These are phyloP conservation scores for Chaetomium sp. DNA, from an alignment of 2,329 filamentous ascomycete genomes.

Conservation along the genomic window DNA sequence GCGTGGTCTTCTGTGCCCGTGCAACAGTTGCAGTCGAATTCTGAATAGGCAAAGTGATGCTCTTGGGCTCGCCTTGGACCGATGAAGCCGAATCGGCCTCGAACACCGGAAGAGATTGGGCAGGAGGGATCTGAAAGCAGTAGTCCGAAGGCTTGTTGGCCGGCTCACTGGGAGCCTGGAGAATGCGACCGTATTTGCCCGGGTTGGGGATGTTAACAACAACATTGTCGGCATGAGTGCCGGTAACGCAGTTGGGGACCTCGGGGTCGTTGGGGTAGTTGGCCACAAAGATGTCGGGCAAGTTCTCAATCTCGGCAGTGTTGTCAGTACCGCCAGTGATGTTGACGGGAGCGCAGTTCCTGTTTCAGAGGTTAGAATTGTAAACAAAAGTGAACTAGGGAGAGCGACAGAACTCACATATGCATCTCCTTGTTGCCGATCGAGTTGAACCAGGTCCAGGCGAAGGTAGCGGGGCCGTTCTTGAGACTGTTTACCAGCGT, in stretches of 20 bases:
- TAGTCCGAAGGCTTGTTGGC: conserved; percentile 11
- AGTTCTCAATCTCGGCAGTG: conserved; percentile 30
- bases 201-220: conserved; percentile 50
- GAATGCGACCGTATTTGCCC: conserved; percentile 31
- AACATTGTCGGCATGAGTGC: conserved; percentile 38
- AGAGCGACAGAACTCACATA: conserved; percentile 35
- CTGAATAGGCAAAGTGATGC: too few relatives aligned
- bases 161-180: conserved; percentile 4
- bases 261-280: conserved; percentile 36
- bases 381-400: not conserved
- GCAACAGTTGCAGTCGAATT: too few relatives aligned
- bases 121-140: conserved; percentile 13
- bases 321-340: conserved; percentile 32
- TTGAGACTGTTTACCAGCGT: conserved; percentile 8
- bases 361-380: not conserved
- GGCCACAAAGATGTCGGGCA: conserved; percentile 54
- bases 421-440: conserved; percentile 60
- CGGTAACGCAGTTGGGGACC: conserved; percentile 29
- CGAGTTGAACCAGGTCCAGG: conserved; percentile 58
- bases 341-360: conserved; percentile 53
- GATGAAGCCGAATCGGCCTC: not conserved
- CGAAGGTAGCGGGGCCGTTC: conserved; percentile 30
- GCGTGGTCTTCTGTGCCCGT: too few relatives aligned
- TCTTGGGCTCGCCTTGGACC: too few relatives aligned
- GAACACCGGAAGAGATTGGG: conserved; percentile 9